phyloP scores from a whole-genome alignment of 1,284 basidiomycete genomes.

The Cutaneotrichosporon mucoides region DNA sequence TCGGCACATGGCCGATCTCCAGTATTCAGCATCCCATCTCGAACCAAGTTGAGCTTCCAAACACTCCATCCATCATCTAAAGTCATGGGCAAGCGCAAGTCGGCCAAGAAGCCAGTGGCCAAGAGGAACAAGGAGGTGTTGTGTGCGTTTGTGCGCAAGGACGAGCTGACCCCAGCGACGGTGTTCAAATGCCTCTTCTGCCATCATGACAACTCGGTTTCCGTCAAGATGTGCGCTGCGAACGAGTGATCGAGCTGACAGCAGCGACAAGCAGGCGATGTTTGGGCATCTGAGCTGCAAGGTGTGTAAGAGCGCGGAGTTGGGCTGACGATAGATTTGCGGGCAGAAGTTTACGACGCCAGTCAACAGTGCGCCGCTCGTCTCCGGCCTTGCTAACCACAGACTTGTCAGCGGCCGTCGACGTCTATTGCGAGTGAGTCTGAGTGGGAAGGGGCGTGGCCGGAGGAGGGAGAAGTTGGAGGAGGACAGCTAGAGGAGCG shows the following conservation, averaged over 20 bases:
- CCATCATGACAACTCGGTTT: conserved; percentile 43
- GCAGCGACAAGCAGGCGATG: conserved; percentile 42
- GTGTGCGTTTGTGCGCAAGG: conserved; percentile 20
- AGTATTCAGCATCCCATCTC: too few relatives aligned
- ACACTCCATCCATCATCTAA: not conserved
- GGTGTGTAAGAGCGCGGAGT: conserved; percentile 1
- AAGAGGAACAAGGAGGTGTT: conserved; percentile 37
- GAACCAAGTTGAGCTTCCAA: too few relatives aligned
- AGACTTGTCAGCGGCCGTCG: conserved; percentile 45
- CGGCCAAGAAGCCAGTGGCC: conserved; percentile 39
- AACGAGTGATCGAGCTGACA: conserved; percentile 3
- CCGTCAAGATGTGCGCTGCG: conserved; percentile 36
- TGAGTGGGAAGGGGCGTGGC: too few relatives aligned
- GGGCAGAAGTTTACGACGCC: conserved; percentile 38
- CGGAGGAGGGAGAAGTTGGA: too few relatives aligned
- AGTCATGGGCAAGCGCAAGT: conserved; percentile 48
- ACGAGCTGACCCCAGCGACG: conserved; percentile 29
- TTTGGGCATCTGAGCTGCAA: conserved; percentile 41
- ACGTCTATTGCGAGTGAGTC: conserved; percentile 46
- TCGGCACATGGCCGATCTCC: too few relatives aligned
- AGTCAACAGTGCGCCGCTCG: conserved; percentile 37
- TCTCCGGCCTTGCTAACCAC: not conserved
- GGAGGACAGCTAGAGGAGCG: too few relatives aligned
- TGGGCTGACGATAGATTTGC: conserved; percentile 23
- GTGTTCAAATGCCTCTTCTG: conserved; percentile 50